phyloP scores from a whole-genome alignment of 2,329 filamentous ascomycete species.

The Nigrograna mackinnonii region DNA sequence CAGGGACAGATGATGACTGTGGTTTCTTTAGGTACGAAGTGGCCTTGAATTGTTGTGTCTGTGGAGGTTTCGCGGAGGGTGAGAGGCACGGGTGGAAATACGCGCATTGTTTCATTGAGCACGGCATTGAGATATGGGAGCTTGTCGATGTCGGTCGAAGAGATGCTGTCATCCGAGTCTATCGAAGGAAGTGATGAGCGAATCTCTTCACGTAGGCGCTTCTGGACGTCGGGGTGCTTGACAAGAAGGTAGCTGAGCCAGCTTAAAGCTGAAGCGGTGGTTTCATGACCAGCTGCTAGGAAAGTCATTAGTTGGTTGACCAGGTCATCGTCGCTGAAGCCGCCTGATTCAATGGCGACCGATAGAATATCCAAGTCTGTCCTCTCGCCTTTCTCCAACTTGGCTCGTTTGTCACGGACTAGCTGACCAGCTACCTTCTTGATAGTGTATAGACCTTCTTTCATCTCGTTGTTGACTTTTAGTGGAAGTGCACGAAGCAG shows the following conservation, averaged over 20 bases:
- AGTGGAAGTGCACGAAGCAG: slow-evolving; percentile 68
- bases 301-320: slow-evolving; percentile 91
- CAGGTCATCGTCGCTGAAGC: slow-evolving; percentile 78
- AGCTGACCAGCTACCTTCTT: slow-evolving; percentile 69
- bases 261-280: slow-evolving; percentile 57
- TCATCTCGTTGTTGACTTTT: slow-evolving; percentile 62
- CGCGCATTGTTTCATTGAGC: slow-evolving; percentile 75
- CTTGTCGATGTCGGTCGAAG: slow-evolving; percentile 65
- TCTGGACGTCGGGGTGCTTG: slow-evolving; percentile 53
- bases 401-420: slow-evolving; percentile 70
- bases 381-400: slow-evolving; percentile 49
- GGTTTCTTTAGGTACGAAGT: slow-evolving; percentile 71
- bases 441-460: slow-evolving; percentile 38
- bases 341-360: slow-evolving; percentile 75
- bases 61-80: slow-evolving; percentile 68
- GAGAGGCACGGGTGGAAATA: slow-evolving; percentile 71
- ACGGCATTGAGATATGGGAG: slow-evolving; percentile 79
- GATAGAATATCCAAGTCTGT: slow-evolving; percentile 75
- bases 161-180: slow-evolving; percentile 46
- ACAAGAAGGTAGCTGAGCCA: slow-evolving; percentile 60
- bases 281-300: slow-evolving; percentile 70
- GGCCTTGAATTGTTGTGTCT: slow-evolving; percentile 68
- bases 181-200: slow-evolving; percentile 48
- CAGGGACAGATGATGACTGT: slow-evolving; percentile 65
- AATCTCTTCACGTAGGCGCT: slow-evolving; percentile 55